These are phyloP conservation scores for Sporisorium sorghi DNA, from an alignment of 1,284 basidiomycete genomes.

Conservation along the genomic window DNA sequence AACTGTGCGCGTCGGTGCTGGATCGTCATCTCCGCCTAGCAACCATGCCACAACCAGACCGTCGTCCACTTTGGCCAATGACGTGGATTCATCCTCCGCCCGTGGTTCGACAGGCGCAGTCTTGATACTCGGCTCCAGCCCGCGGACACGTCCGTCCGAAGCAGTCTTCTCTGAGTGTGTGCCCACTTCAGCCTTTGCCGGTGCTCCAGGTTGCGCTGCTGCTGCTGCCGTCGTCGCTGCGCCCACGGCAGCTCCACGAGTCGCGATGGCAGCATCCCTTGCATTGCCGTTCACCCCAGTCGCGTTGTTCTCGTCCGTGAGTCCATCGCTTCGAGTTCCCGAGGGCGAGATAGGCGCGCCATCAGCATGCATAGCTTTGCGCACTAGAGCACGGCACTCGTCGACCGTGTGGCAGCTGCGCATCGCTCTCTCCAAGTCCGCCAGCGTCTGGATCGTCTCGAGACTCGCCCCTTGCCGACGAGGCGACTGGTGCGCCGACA, in stretches of 20 bases:
- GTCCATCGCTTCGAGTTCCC: conserved; percentile 10
- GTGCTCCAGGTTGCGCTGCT: too few species aligned
- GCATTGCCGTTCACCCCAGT: conserved; percentile 1
- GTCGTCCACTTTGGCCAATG: conserved; percentile 34
- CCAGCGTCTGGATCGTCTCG: conserved; percentile 40
- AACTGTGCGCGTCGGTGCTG: conserved; percentile 2
- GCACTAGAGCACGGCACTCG: conserved; percentile 56
- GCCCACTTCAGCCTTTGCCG: neutral
- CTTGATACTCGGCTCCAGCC: conserved; percentile 3
- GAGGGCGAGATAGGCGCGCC: conserved; percentile 10
- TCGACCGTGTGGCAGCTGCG: conserved; percentile 50
- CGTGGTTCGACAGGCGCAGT: neutral
- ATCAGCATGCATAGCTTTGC: conserved; percentile 49
- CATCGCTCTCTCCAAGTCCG: conserved; percentile 57
- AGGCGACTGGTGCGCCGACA: conserved; percentile 13
- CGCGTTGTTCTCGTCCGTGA: conserved; percentile 10
- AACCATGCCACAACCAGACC: conserved; percentile 57
- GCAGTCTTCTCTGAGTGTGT: too few species aligned
- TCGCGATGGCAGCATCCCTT: conserved; percentile 4
- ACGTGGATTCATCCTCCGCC: conserved; percentile 10
- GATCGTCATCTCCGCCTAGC: conserved; percentile 49
- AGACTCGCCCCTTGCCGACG: conserved; percentile 23
- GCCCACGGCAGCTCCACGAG: neutral
- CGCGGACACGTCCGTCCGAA: conserved; percentile 8
- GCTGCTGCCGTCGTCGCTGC: neutral